Evolutionary conservation across 768 basidiomycete species (phyloP).

Genomic region (Boletus eberwhitei): DNA sequence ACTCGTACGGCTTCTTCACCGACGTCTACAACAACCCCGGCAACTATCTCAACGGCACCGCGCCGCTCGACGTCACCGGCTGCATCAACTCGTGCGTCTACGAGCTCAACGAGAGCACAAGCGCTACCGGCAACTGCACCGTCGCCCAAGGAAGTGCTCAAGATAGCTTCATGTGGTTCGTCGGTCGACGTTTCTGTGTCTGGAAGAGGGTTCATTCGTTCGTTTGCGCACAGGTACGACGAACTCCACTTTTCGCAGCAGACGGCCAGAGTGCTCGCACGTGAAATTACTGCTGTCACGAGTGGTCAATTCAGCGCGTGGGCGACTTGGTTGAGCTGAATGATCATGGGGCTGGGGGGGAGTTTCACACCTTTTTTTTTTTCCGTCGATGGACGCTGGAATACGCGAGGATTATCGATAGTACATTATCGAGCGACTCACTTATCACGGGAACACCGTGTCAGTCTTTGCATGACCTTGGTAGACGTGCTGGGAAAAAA

Average conservation of each 20-base stretch:
- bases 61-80: slow-evolving; percentile 56
- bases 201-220: background rate
- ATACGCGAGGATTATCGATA: background rate
- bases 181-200: background rate
- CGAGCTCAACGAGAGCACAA: slow-evolving; percentile 20
- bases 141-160: slow-evolving; percentile 34
- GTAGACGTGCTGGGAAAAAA: background rate
- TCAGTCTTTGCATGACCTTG: background rate
- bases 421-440: background rate
- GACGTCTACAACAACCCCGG: slow-evolving; percentile 54
- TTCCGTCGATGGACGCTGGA: background rate
- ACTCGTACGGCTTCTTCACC: slow-evolving; percentile 56
- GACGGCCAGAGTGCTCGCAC: slow-evolving; percentile 49
- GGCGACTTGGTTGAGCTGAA: slow-evolving; percentile 49
- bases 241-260: slow-evolving; percentile 64
- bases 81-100: slow-evolving; percentile 48
- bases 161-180: slow-evolving; percentile 63
- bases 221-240: slow-evolving; percentile 31
- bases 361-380: background rate
- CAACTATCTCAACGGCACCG: slow-evolving; percentile 61
- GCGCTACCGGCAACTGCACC: slow-evolving; percentile 31
- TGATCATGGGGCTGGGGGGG: background rate
- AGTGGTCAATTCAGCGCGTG: slow-evolving; percentile 42
- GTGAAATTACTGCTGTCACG: slow-evolving; percentile 47
- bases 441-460: background rate